phyloP scores from a whole-genome alignment of 305 asterid genomes.

The Fraxinus dipetala region DNA sequence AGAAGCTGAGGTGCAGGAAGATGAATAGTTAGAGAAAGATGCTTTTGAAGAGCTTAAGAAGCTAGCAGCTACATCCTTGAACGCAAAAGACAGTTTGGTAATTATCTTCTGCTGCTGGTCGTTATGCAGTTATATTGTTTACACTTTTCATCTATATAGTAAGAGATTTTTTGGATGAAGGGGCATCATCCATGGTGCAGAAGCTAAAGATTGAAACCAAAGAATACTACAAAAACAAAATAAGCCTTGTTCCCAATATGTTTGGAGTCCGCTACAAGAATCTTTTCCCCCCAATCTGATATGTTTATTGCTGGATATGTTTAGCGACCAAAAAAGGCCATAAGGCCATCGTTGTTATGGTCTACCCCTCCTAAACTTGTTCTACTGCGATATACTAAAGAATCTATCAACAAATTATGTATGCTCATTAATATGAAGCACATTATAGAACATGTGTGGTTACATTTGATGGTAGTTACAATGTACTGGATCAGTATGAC shows the following conservation, averaged over 20 bases:
- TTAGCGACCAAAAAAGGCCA: background rate
- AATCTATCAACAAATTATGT: background rate
- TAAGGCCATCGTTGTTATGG: background rate
- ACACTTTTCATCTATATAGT: background rate
- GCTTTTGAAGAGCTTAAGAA: constrained; percentile 97
- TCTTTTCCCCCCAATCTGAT: background rate
- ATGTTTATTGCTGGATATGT: background rate
- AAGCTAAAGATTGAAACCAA: background rate
- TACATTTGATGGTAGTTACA: background rate
- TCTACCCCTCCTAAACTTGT: background rate
- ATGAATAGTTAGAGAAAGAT: constrained; percentile 65
- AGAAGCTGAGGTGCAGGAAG: constrained; percentile 69
- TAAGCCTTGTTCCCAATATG: background rate
- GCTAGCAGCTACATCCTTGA: constrained; percentile 54
- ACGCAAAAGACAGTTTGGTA: constrained; percentile 45
- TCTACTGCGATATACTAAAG: background rate
- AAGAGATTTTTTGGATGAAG: background rate
- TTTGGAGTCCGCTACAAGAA: background rate
- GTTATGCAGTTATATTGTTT: background rate
- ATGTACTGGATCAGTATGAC: background rate
- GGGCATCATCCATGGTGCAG: background rate
- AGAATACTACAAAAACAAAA: background rate
- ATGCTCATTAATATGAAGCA: background rate
- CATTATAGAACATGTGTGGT: background rate
- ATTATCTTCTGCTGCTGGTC: background rate